Percentiles rank a stretch among this genome's conserved stretches.
Evolutionary conservation across 305 asterid genomes (phyloP).

Genomic region (Fraxinus greggii): DNA sequence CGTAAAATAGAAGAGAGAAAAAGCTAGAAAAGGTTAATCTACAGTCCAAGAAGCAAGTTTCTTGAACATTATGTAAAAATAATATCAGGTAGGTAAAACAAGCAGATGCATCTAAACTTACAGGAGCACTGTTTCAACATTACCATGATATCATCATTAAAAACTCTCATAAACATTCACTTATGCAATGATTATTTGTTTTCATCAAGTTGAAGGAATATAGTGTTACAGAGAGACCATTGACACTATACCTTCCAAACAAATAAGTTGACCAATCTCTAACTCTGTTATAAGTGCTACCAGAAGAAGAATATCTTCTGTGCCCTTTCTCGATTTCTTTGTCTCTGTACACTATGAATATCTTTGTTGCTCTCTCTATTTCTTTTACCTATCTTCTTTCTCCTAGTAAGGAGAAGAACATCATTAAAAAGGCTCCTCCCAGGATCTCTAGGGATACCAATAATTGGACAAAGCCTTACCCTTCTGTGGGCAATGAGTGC

Average conservation of each 20-base stretch:
- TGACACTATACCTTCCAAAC: neutral
- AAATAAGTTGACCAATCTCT: neutral
- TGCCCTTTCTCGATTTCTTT: neutral
- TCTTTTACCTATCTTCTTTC: conserved; percentile 19
- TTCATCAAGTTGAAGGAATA: neutral
- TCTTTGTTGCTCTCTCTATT: conserved; percentile 9
- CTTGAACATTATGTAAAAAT: neutral
- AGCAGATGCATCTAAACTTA: neutral
- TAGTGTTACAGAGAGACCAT: neutral
- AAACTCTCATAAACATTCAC: neutral
- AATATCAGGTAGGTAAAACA: neutral
- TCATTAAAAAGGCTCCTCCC: conserved; percentile 25
- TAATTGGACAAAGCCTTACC: conserved; percentile 37
- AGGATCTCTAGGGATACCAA: conserved; percentile 31
- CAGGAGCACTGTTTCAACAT: neutral
- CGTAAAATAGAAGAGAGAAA: neutral
- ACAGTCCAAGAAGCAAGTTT: neutral
- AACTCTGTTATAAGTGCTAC: neutral
- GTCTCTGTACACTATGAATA: neutral
- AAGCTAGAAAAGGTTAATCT: neutral
- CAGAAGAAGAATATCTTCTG: neutral
- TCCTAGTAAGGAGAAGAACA: neutral
- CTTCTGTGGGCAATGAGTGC: conserved; percentile 60
- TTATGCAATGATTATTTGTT: neutral
- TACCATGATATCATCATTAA: neutral